Base-by-base conservation (phyloP, 352 stramenopile species). In the Phytophthora vignae region DNA sequence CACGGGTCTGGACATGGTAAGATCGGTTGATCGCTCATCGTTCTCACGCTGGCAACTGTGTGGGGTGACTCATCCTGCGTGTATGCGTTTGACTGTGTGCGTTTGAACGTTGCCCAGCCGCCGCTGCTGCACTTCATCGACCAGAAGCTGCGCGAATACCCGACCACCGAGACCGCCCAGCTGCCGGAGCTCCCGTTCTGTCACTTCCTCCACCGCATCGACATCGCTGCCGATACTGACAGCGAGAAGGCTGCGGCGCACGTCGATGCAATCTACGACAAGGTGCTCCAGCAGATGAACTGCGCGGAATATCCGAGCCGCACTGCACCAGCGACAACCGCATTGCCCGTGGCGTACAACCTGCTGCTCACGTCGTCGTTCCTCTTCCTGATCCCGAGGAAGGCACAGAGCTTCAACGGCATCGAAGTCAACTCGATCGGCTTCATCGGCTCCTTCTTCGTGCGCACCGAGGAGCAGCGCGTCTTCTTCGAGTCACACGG, bases 391-490 rank as follows among this genome's bases (percentile, higher is more conserved):
- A 81, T 93, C 55, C 88, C 85, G 29, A 85, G 88, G 46, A 85
- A 82, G 59, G 68, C 63, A 6, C 81, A 87, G 36, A 55, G 76
- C 21, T 82, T 83, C 44, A 76, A 85, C 3, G 81, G 82, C 70
- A 93, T 95, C 58, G 88, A 95, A 69, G 87, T 95, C 50, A 94
- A 95, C 70, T 92, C 85, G 11, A 94, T 95, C 57, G 88, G 87
- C 67, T 94, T 94, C 62, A 90, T 90, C 42, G 88, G 88, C 4
- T 94, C 85, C 12, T 94, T 93, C 65, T 92, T 93, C 61, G 84
- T 90, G 50, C 83, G 81, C 58, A 85, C 83, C 59, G 64, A 85
- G 17, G 79, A 86, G 31, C 88, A 94, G 70, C 75, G 83, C 57
- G 76, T 72, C 49, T 78, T 86, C 60, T 84, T 94, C 55, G 44